Evolutionary conservation across 2,329 filamentous ascomycete genomes (phyloP), one percentile per base, ranked within the genome.

Genomic region (Neonectria faginata): DNA sequence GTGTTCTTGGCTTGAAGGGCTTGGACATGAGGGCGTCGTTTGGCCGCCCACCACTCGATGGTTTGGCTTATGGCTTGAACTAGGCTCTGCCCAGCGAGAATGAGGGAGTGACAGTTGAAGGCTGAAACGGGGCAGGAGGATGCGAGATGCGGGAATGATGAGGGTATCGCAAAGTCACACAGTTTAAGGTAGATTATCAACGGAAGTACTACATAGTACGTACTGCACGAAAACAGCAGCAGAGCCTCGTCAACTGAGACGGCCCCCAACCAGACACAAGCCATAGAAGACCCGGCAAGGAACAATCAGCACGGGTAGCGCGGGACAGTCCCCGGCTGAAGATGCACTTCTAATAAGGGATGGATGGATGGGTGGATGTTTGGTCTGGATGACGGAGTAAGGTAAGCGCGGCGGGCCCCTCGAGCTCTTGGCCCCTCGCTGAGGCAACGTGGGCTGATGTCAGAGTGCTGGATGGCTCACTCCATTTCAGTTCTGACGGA

Each of bases 401-500:
- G 69, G 67, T 70, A 45, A 67, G 62, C 63, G 66, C 51, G 64
- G 63, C 51, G 63, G 61, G 59, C 55, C 47, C 48, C 50, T 56
- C 42, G 31, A 48, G 50, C 33, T 58, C 48, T 18, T 33, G 56
- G 51, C 56, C 36, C 50, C 61, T 60, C 22, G 27, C 56, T 67
- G 48, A 60, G 63, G 66, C 66, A 73, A 73, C 69, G 71, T 74
- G 72, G 72, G 67, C 70, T 73, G 69, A 74, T 74, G 70, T 73
- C 60, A 70, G 72, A 74, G 61, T 63, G 61, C 68, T 74, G 71
- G 71, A 70, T 73, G 71, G 71, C 55, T 67, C 58, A 44, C 42
- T 57, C 5, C 33, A 12, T 14, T 25, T 25, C 25, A 25, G 5
- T 56, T 36, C 16, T 25, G 25, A 5, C 25, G 5, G 25, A 5